Percentiles rank a stretch among this genome's conserved stretches.
phyloP scores from a whole-genome alignment of 2,329 filamentous ascomycete genomes.

The Huntiella abstrusa region DNA sequence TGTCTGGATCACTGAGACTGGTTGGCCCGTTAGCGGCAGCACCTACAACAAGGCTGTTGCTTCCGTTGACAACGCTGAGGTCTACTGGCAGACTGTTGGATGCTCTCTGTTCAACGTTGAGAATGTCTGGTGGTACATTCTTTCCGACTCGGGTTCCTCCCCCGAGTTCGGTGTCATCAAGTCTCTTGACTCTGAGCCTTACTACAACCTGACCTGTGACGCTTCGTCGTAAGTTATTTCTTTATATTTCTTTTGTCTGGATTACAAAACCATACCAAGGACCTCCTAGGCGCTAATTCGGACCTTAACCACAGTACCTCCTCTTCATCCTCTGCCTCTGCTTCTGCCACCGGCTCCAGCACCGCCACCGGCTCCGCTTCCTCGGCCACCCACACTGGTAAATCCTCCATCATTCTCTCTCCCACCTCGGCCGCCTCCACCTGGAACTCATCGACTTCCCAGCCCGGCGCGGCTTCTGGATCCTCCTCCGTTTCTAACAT shows the following conservation, averaged over 20 bases:
- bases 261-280: background rate
- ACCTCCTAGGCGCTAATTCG: too few species aligned
- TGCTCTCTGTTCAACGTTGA: constrained; percentile 48
- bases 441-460: background rate
- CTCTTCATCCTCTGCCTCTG: constrained; percentile 1
- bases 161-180: constrained; percentile 54
- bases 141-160: constrained; percentile 44
- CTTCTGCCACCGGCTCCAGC: background rate
- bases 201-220: constrained; percentile 45
- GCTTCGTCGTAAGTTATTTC: constrained; percentile 14
- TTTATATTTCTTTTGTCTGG: constrained; percentile 6
- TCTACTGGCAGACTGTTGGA: constrained; percentile 64
- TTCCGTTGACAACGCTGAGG: constrained; percentile 47
- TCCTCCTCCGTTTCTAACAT: constrained; percentile 2
- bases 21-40: constrained; percentile 60
- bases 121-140: constrained; percentile 61
- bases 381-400: constrained; percentile 6
- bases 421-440: background rate
- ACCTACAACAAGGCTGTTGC: constrained; percentile 43
- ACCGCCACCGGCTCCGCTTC: background rate
- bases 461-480: constrained; percentile 9
- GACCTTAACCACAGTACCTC: constrained; percentile 5
- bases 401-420: background rate
- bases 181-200: constrained; percentile 31
- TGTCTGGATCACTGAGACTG: constrained; percentile 78